phyloP scores from a whole-genome alignment of 1,284 basidiomycete species.

The Cutaneotrichosporon sp. region DNA sequence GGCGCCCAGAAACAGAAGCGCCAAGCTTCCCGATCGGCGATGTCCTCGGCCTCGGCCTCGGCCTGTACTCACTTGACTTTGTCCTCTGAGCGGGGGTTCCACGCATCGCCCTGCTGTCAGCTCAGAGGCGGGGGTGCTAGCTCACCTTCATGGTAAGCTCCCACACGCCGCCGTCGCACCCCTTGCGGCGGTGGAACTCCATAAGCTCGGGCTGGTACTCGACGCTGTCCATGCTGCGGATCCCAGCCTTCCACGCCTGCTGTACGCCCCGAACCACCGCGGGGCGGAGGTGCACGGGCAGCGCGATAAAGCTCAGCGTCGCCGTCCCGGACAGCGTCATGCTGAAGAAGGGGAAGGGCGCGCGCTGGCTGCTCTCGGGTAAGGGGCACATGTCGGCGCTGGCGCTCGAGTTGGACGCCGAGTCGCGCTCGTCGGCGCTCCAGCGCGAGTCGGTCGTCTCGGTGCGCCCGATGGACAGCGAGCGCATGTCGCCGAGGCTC shows the following conservation, averaged over 20 bases:
- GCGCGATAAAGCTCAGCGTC: slow-evolving; percentile 47
- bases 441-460: slow-evolving; percentile 7
- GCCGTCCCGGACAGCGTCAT: slow-evolving; percentile 43
- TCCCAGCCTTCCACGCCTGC: slow-evolving; percentile 42
- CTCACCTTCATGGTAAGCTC: slow-evolving; percentile 43
- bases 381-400: slow-evolving; percentile 38
- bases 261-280: slow-evolving; percentile 39
- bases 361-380: slow-evolving; percentile 23
- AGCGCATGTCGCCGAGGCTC: slow-evolving; percentile 1
- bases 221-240: slow-evolving; percentile 35
- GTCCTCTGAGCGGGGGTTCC: slow-evolving; percentile 44
- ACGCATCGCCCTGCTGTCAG: background rate
- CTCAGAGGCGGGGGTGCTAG: no score
- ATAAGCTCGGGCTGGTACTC: slow-evolving; percentile 47
- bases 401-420: background rate
- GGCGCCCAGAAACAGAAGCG: background rate
- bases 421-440: slow-evolving; percentile 3
- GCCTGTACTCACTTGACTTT: slow-evolving; percentile 52
- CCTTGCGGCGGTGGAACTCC: slow-evolving; percentile 43
- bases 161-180: slow-evolving; percentile 51
- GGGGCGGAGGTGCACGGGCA: slow-evolving; percentile 36
- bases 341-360: slow-evolving; percentile 45
- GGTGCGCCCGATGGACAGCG: background rate
- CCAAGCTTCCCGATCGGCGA: background rate
- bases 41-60: no score